Conservation (phyloP, 2,329 filamentous ascomycete species). For the Colletotrichum noveboracense region DNA sequence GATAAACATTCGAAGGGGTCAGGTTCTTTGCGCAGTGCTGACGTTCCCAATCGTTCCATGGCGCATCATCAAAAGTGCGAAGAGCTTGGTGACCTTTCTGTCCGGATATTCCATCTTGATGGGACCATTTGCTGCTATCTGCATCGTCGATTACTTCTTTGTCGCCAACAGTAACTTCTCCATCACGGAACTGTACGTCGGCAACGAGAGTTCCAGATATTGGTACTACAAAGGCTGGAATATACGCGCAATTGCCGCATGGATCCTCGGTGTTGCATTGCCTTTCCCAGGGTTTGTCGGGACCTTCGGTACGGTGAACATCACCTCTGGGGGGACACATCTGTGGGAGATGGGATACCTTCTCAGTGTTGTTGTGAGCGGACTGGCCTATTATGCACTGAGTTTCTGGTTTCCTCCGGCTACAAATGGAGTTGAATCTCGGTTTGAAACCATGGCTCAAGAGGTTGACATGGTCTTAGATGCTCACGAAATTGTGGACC, state of each 20-base stretch:
- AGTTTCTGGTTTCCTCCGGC: neutral
- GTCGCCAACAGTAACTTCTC: neutral
- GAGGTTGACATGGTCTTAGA: neutral
- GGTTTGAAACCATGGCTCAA: neutral
- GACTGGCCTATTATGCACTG: neutral
- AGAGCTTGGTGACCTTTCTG: constrained; percentile 29
- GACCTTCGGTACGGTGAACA: neutral
- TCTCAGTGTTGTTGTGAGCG: neutral
- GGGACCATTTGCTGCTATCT: constrained; percentile 23
- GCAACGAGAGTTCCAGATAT: neutral
- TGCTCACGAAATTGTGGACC: neutral
- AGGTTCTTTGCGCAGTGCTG: constrained; percentile 43
- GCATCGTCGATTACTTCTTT: constrained; percentile 16
- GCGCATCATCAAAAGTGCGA: constrained; percentile 28
- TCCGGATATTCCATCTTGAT: constrained; percentile 31
- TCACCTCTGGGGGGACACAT: neutral
- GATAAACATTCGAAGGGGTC: constrained; percentile 47
- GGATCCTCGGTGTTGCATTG: neutral
- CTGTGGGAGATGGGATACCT: neutral
- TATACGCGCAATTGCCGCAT: neutral
- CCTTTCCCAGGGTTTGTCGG: neutral
- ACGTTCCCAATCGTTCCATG: constrained; percentile 31
- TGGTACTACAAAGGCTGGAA: neutral
- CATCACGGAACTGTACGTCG: neutral
- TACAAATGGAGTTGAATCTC: neutral